These are phyloP conservation scores for Colletotrichum echinochloae DNA, from an alignment of 2,329 filamentous ascomycete genomes.

Conservation along the genomic window DNA sequence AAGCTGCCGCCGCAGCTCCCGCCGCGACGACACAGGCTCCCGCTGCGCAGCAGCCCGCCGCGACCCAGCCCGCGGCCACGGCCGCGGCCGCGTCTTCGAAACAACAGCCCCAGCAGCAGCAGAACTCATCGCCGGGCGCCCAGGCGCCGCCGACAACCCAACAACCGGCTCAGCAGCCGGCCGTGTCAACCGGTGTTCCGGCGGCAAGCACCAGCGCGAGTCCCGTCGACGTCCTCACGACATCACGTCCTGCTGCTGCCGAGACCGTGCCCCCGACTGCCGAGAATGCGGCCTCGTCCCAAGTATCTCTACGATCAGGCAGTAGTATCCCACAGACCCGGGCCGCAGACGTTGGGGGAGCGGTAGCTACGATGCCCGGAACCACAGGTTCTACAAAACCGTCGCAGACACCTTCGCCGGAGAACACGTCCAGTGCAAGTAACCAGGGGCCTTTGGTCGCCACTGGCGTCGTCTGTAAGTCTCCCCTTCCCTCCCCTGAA, in stretches of 20 bases:
- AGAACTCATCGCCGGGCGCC: background rate
- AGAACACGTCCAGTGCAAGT: background rate
- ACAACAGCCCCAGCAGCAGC: constrained; percentile 12
- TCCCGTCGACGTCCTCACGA: background rate
- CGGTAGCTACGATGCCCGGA: background rate
- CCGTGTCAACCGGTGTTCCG: background rate
- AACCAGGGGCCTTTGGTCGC: constrained; percentile 23
- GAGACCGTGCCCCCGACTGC: background rate
- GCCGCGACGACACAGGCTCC: constrained; percentile 1
- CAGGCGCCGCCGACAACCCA: background rate
- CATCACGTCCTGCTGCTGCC: background rate
- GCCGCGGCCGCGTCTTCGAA: constrained; percentile 13
- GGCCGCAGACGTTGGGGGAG: background rate
- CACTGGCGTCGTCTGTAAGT: constrained; percentile 29
- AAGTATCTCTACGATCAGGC: background rate
- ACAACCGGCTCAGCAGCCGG: background rate
- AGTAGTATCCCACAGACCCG: background rate
- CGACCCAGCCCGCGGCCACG: too few species aligned
- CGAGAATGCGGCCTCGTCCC: constrained; percentile 2
- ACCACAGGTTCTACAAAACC: background rate
- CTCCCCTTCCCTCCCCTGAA: too few species aligned
- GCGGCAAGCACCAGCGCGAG: background rate
- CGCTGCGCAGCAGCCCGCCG: constrained; percentile 2
- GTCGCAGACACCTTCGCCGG: background rate
- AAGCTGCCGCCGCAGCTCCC: constrained; percentile 18